Base-by-base conservation (phyloP, 768 basidiomycete genomes). In the Dioszegia aurantiaca region DNA sequence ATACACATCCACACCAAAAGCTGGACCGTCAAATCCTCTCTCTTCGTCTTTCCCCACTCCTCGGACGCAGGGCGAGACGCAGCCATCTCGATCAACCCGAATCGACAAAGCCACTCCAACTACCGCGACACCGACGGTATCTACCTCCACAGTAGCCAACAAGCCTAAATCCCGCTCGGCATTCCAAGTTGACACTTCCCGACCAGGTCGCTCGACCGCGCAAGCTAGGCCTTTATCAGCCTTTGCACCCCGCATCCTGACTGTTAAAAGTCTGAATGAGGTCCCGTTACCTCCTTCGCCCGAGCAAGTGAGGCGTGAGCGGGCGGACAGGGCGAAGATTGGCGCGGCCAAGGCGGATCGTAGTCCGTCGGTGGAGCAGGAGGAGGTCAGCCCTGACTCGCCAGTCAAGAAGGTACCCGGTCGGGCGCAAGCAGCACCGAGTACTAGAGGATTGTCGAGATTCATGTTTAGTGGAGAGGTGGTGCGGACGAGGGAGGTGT, bases 381-480 rank as follows among this genome's bases (percentile, higher is more conserved):
- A 27, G 33, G 19, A 37, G 3, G 24, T 17, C 19, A 23, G 48
- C 2, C 21, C 4, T 21, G 44, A 21, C 27, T 23, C 23, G 10
- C 26, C 14, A 31, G 28, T 30, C 4, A 45, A 45, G 24, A 5
- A 19, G 24, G 48, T 8, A 10, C 16, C n/a, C n/a, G n/a, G n/a
- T n/a, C n/a, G n/a, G n/a, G n/a, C n/a, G n/a, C n/a, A n/a, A n/a
- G n/a, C n/a, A n/a, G n/a, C n/a, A n/a, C n/a, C n/a, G n/a, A n/a
- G 28, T n/a, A 21, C 4, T 2, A 37, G 51, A n/a, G 44, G 56
- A n/a, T 28, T 57, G 23, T 24, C 41, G 36, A 47, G 46, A 26
- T 57, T 47, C 26, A 47, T 47, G 56, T 57, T 57, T 40, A 37
- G 24, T 39, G 56, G 56, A 23, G 43, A 57, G 37, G 56, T 47